These are phyloP conservation scores for Hagleromyces aurorensis DNA, from an alignment of 805 yeast genomes.

Conservation along the genomic window DNA sequence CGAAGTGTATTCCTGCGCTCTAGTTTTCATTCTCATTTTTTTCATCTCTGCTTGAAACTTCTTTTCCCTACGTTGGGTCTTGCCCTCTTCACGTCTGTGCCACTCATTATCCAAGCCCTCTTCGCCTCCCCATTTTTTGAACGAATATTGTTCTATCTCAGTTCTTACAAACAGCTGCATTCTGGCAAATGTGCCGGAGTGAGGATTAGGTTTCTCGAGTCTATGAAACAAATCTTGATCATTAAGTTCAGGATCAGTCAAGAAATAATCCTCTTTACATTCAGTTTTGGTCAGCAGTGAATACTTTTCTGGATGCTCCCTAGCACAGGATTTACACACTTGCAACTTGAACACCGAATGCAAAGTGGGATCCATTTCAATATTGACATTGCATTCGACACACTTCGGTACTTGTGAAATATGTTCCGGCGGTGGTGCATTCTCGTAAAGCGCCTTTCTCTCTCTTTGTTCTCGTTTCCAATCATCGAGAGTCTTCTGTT, in stretches of 20 bases:
- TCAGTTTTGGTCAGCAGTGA: slow-evolving; percentile 91
- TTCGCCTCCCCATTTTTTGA: slow-evolving; percentile 88
- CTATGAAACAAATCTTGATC: slow-evolving; percentile 64
- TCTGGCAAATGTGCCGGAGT: slow-evolving; percentile 75
- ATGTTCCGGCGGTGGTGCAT: slow-evolving; percentile 66
- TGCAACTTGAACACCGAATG: slow-evolving; percentile 60
- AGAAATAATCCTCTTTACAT: slow-evolving; percentile 81
- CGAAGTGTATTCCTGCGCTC: slow-evolving; percentile 86
- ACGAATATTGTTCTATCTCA: slow-evolving; percentile 91
- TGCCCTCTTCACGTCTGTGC: slow-evolving; percentile 69
- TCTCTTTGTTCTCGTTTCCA: slow-evolving; percentile 53
- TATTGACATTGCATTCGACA: slow-evolving; percentile 65
- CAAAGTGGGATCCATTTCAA: slow-evolving; percentile 68
- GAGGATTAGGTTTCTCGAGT: slow-evolving; percentile 89
- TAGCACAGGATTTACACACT: slow-evolving; percentile 76
- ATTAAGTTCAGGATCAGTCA: slow-evolving; percentile 87
- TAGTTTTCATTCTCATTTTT: slow-evolving; percentile 84
- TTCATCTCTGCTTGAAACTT: slow-evolving; percentile 68
- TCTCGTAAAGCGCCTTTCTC: slow-evolving; percentile 44
- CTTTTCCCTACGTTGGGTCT: slow-evolving; percentile 66
- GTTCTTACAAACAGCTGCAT: slow-evolving; percentile 88
- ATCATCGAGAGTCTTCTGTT: slow-evolving; percentile 40
- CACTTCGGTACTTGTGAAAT: slow-evolving; percentile 73
- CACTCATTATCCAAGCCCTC: slow-evolving; percentile 90
- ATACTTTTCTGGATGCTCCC: slow-evolving; percentile 75